Evolutionary conservation across 306 rosid genomes (phyloP), one percentile per base, ranked within the genome.

Genomic region (Cyclanthera cordifolia): DNA sequence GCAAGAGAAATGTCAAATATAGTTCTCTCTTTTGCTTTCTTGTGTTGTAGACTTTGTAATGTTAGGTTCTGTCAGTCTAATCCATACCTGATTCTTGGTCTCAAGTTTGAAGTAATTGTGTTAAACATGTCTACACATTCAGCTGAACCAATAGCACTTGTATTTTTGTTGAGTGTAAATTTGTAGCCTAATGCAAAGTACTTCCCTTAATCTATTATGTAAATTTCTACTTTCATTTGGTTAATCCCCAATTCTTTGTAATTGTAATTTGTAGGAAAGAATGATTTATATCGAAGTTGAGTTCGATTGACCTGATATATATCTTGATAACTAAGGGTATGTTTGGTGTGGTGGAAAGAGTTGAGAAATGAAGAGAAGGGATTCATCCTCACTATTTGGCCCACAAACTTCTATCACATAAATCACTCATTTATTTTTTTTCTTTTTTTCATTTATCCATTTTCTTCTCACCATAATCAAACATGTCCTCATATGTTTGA

Each of bases 1-100:
- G 82, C 76, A 75, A 72, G 84, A 82, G 89, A 53, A 15, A 86
- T 86, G 82, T 85, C 84, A 87, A 84, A 82, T 88, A 86, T 91
- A 88, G 90, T 82, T 82, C 75, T 70, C 83, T 74, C 77, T 48
- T 34, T 34, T 69, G 79, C 72, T 56, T 43, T 45, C 43, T 57
- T 56, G 39, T 25, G 63, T 30, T 16, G 21, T 57, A 17, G 41
- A 30, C 17, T n/a, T n/a, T 57, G 43, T 57, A 25, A 55, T 24
- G 61, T 37, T 55, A 53, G 65, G 24, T 7, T 34, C 41, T 34
- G 8, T 34, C 41, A n/a, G 9, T 37, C 43, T 37, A 37, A 37
- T 37, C 43, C 43, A 37, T 8, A 7, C 43, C 43, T 37, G 43
- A 37, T 37, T 37, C 43, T 37, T 37, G 41, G 23, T 46, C 30